Evolutionary conservation across 805 yeast species (phyloP).

Genomic region (Yarrowia sp.): DNA sequence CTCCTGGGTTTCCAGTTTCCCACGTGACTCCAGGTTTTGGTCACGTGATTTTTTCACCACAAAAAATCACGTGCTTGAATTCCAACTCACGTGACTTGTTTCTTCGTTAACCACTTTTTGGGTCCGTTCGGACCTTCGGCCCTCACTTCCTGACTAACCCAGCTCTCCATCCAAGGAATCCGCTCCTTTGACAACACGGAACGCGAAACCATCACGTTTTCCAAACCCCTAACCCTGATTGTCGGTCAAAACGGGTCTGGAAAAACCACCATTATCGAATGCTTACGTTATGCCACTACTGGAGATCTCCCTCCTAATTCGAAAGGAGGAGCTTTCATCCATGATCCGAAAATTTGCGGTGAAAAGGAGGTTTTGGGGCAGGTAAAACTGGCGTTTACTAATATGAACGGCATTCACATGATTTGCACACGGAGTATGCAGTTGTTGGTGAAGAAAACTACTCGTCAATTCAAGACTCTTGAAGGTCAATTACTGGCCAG

Average conservation of each 20-base stretch:
- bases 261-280: conserved; percentile 93
- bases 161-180: conserved; percentile 79
- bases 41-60: too few relatives aligned
- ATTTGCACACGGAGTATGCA: conserved; percentile 84
- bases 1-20: too few relatives aligned
- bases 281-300: conserved; percentile 89
- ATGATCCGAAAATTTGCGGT: conserved; percentile 73
- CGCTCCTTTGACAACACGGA: conserved; percentile 86
- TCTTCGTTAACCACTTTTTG: too few relatives aligned
- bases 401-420: conserved; percentile 72
- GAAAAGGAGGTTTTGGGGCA: conserved; percentile 82
- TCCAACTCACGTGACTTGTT: not conserved
- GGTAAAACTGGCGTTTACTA: conserved; percentile 79
- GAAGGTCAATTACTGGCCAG: conserved; percentile 82
- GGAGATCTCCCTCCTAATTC: conserved; percentile 95
- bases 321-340: conserved; percentile 93
- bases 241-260: conserved; percentile 98
- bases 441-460: conserved; percentile 58
- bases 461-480: conserved; percentile 78
- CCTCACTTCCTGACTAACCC: conserved; percentile 26
- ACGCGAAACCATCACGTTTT: conserved; percentile 83
- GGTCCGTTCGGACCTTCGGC: too few relatives aligned
- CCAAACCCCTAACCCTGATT: conserved; percentile 84
- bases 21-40: too few relatives aligned
- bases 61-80: too few relatives aligned